Conservation (phyloP, 2,329 filamentous ascomycete species). For the Aureobasidium leucospermi region DNA sequence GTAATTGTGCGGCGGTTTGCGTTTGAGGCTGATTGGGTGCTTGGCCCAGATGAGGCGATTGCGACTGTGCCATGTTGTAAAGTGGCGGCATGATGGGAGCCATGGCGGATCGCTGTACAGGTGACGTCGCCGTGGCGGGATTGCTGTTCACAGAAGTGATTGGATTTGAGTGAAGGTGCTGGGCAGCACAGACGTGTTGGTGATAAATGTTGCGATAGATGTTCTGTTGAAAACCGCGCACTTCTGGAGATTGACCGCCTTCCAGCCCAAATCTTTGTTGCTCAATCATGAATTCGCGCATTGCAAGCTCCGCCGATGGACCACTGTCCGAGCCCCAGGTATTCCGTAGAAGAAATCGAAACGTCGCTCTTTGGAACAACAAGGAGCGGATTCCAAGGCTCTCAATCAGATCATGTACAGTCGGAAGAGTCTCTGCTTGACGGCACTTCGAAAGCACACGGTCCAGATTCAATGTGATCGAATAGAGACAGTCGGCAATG, state of each 20-base stretch:
- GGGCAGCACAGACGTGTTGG: not conserved
- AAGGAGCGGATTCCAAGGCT: not conserved
- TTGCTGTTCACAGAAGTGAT: not conserved
- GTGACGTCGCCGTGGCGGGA: not conserved
- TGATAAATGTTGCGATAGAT: not conserved
- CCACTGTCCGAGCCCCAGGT: constrained; percentile 5
- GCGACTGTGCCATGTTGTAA: not conserved
- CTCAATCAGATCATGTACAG: not conserved
- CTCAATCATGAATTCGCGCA: constrained; percentile 1
- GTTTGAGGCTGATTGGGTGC: not conserved
- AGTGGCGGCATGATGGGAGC: not conserved
- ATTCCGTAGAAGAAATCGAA: not conserved
- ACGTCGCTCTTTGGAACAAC: constrained; percentile 3
- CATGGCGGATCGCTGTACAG: not conserved
- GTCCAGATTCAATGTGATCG: not conserved
- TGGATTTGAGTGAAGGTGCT: not conserved
- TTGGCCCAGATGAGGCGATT: not conserved
- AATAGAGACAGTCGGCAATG: not conserved
- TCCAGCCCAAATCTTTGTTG: not conserved
- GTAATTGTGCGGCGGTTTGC: not conserved
- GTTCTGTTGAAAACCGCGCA: not conserved
- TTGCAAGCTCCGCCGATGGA: not conserved
- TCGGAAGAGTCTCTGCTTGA: constrained; percentile 5
- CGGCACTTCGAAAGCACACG: not conserved
- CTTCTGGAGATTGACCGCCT: not conserved